Evolutionary conservation across 257 asterid species (phyloP), one percentile per base, ranked within the genome.

Genomic region (Gentiana macrophylla): DNA sequence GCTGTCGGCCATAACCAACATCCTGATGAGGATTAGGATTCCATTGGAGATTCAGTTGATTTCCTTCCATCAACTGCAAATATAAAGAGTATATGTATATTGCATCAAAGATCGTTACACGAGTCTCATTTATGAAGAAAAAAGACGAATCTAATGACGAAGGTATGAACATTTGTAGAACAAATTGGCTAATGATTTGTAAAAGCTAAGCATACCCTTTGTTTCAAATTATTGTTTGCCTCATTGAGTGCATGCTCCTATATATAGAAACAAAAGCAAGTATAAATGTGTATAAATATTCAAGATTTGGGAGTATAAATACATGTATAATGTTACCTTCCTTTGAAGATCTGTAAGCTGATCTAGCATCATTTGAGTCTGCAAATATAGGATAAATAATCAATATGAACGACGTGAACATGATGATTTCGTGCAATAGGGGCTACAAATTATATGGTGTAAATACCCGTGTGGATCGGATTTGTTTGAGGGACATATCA

Each of bases 291-390:
- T 41, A 10, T 5, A 3, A 41, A 7, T 41, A 10, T 41, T 41
- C 46, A 41, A 41, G 24, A 3, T 15, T 49, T 43, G 41, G 6
- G 50, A 57, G 10, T 34, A 37, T 13, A 12, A 5, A 15, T 37
- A 4, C 33, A 36, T 13, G 44, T 59, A 13, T 24, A 43, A n/a
- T 51, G 36, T 24, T 56, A 86, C 98, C 95, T 83, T 87, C 67
- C 86, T 72, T 72, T 85, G 95, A 71, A 80, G 95, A 58, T 92
- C 98, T 52, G 81, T 70, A 68, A 92, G 94, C 48, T 92, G 86
- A 69, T 92, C 98, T 88, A 92, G 80, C 98, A 92, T 85, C 52
- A 76, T 64, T 76, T 92, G 98, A 34, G 95, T 92, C 98, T 92
- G 88, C 69, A 77, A 62, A 41, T 24, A 24, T 24, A 24, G 24